A percentile compares a stretch with the other conserved stretches of the same genome.
Evolutionary conservation across 1,284 basidiomycete genomes (phyloP).

Genomic region (Cutaneotrichosporon cyanovorans): DNA sequence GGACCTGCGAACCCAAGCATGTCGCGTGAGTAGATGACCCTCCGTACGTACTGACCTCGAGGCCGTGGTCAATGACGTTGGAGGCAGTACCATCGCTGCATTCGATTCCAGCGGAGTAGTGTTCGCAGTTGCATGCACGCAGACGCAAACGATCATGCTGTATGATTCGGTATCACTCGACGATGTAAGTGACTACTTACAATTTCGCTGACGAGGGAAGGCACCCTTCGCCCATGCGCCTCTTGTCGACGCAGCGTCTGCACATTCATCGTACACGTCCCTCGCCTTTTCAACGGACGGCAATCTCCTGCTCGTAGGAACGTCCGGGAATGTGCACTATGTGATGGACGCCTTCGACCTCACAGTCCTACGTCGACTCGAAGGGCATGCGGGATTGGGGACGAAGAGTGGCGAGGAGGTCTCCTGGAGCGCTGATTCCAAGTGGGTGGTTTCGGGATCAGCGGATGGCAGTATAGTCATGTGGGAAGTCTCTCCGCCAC

Average conservation of each 20-base stretch:
- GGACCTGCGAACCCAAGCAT: conserved; percentile 76
- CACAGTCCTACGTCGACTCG: conserved; percentile 68
- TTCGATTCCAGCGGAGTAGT: conserved; percentile 85
- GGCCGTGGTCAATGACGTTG: conserved; percentile 50
- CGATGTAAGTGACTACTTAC: conserved; percentile 48
- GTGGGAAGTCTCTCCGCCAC: conserved; percentile 59
- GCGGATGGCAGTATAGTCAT: conserved; percentile 68
- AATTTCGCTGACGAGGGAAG: conserved; percentile 20
- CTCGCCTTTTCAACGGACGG: conserved; percentile 84
- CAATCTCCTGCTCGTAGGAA: conserved; percentile 83
- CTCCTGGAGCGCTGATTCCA: conserved; percentile 84
- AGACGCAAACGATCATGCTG: conserved; percentile 67
- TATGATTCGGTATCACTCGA: conserved; percentile 87
- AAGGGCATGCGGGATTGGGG: conserved; percentile 71
- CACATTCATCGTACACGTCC: conserved; percentile 79
- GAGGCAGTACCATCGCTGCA: conserved; percentile 68
- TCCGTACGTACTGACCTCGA: conserved; percentile 17
- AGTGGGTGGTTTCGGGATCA: conserved; percentile 66
- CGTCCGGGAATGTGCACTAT: conserved; percentile 86
- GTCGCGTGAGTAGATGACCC: conserved; percentile 49
- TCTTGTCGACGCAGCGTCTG: conserved; percentile 70
- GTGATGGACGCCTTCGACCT: conserved; percentile 83
- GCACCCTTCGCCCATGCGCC: conserved; percentile 72
- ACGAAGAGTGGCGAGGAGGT: conserved; percentile 84
- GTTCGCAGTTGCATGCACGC: conserved; percentile 86